Base-by-base conservation (phyloP, 2,329 filamentous ascomycete genomes). In the Xylaria sp. region DNA sequence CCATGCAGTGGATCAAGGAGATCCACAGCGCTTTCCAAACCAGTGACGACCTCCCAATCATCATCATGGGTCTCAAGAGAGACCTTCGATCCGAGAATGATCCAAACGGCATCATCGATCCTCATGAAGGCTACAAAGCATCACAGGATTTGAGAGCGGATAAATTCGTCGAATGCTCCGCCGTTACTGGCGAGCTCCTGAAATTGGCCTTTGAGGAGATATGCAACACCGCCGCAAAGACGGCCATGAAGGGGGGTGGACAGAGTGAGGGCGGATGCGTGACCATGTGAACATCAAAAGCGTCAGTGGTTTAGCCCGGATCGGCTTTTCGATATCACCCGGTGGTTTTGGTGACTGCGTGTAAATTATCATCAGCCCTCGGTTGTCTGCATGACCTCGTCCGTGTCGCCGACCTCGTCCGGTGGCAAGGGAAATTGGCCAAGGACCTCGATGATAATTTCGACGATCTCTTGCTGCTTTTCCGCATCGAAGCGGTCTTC, bases 131-230 rank as follows among this genome's bases (percentile, higher is more conserved):
- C 1, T 83, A 84, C 63, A 75, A 75, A 21, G 67, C 78, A 46
- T 78, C 84, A 19, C 82, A 86, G 63, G 76, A 79, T 59, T 76
- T 87, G 75, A 73, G 84, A 48, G 82, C 78, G 43, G 84, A 87
- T 68, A 81, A 80, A 58, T 87, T 87, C 62, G 78, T 86, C 66
- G 84, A 87, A 63, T 87, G 84, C 69, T 86, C 83, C 1, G 82
- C 84, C 6, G 71, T 79, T 44, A 85, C 82, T 2, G 84, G 84
- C 16, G 82, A 85, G 70, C 74, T 87, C 48, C 66, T 86, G 41
- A 73, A 76, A 60, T 71, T 81, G 62, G 80, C 79, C 4, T 84
- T 85, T 63, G 81, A 86, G 65, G 84, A 87, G 66, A 78, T 87
- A 18, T 85, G 81, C 68, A 76, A 71, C 44, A 84, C 82, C 22